Evolutionary conservation across 75 land plant species (phyloP), one percentile per base, ranked within the genome.

Genomic region (Larix kaempferi): DNA sequence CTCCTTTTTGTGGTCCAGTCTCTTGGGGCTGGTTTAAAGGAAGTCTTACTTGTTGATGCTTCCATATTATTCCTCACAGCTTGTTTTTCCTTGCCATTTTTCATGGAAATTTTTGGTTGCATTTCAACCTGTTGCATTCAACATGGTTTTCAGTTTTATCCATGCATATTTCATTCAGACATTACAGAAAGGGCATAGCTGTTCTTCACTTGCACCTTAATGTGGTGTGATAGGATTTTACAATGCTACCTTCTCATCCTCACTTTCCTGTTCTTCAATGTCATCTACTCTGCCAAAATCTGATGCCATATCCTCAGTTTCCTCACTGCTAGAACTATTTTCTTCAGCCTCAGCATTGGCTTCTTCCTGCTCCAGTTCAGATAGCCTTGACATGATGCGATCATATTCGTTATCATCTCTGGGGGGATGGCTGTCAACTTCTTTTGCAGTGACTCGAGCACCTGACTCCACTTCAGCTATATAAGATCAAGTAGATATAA

Each of bases 291-390:
- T 77, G 33, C 37, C 81, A 67, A 39, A 67, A 39, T 19, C 71
- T 67, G 49, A 67, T 67, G 71, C 17, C 39, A n/a, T 8, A 33
- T 72, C 79, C 12, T 74, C 66, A 56, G 73, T 77, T 25, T 81
- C 71, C 37, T 52, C 78, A 67, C 71, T 67, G 71, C 71, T 67
- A 35, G 41, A 35, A 5, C 39, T 37, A 61, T 71, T 80, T 61
- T 59, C 84, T 76, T 82, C 81, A 29, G 75, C 85, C 52, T 67
- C 71, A 78, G 81, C 81, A 59, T 44, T 44, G 7, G 33, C 76
- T 80, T 86, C 91, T 78, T 83, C 81, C 71, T 80, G 75, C 72
- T 88, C 92, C 69, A 90, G 92, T 74, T 85, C 92, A 80, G 83
- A 85, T 63, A 90, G 35, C 63, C 79, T 65, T 27, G 84, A 56